Percentiles rank a stretch among this genome's conserved stretches.
phyloP scores from a whole-genome alignment of 2,329 filamentous ascomycete species.

The Paraphoma chrysanthemicola region DNA sequence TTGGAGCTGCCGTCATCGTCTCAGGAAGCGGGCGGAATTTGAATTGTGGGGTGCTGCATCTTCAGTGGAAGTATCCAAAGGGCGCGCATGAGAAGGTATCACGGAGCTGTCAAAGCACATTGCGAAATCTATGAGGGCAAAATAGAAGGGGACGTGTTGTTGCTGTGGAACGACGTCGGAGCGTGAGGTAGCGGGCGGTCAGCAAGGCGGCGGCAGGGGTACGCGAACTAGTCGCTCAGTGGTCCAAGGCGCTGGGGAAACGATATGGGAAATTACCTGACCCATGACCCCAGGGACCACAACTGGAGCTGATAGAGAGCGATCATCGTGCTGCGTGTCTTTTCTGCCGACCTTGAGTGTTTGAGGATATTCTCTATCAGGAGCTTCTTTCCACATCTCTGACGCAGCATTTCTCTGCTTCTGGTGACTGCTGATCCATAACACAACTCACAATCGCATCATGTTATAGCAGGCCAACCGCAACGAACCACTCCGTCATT shows the following conservation, averaged over 20 bases:
- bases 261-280: constrained; percentile 1
- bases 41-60: not conserved
- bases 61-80: not conserved
- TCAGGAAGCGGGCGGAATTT: not conserved
- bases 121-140: not conserved
- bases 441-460: not conserved
- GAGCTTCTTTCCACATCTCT: too few relatives aligned
- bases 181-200: constrained; percentile 19
- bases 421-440: not conserved
- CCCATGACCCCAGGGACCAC: constrained; percentile 10
- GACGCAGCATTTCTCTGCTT: too few relatives aligned
- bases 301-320: constrained; percentile 2
- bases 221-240: constrained; percentile 19
- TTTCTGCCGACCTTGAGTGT: not conserved
- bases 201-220: constrained; percentile 13
- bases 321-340: constrained; percentile 15
- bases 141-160: not conserved
- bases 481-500: constrained; percentile 11
- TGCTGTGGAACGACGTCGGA: not conserved
- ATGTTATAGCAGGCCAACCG: constrained; percentile 22
- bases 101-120: not conserved
- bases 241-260: constrained; percentile 13
- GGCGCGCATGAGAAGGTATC: not conserved
- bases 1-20: not conserved
- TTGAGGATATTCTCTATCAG: too few relatives aligned